Base-by-base conservation (phyloP, 2,329 filamentous ascomycete genomes). In the Canariomyces notabilis region DNA sequence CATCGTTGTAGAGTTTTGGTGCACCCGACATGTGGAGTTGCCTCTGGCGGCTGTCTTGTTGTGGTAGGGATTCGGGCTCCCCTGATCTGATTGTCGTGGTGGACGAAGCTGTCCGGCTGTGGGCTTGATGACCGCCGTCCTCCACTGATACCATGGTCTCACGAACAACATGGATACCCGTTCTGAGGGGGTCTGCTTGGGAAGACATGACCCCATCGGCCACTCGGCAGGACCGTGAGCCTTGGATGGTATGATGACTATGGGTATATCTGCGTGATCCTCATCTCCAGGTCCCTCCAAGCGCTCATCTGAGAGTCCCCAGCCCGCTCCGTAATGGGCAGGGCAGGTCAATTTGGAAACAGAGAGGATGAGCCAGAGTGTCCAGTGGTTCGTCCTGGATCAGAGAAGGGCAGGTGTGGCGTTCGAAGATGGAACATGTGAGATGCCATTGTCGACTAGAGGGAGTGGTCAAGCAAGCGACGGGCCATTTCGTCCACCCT, bases 71-170 rank as follows among this genome's bases (percentile, higher is more conserved):
- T 41, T 33, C 31, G 4, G 37, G 39, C 20, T 23, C 33, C 12
- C 3, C 29, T 6, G 44, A 46, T 12, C 29, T 26, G 15, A 42
- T 39, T 2, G 37, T 45, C 15, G 44, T 41, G 9, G 37, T 51
- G 5, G 33, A 36, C 6, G 37, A 38, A 3, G 12, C 15, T 11
- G n/a, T 3, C 22, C 11, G 29, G 9, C 21, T 37, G 7, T 40
- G 11, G 11, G 19, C 0, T 8, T 31, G 22, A 14, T 32, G 3
- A 12, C 18, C 5, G n/a, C 31, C 37, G 18, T 42, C 37, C 19
- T 49, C 40, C 18, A 56, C 42, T 4, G 49, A 48, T 9, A 56
- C 46, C 1, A 44, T 26, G 29, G 49, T 54, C 8, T 52, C 50
- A 22, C 42, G 48, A 12, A 49, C 42, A 38, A 50, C 43, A 7